Conservation (phyloP, 2,329 filamentous ascomycete genomes). For the Chaetomium olivaceum region DNA sequence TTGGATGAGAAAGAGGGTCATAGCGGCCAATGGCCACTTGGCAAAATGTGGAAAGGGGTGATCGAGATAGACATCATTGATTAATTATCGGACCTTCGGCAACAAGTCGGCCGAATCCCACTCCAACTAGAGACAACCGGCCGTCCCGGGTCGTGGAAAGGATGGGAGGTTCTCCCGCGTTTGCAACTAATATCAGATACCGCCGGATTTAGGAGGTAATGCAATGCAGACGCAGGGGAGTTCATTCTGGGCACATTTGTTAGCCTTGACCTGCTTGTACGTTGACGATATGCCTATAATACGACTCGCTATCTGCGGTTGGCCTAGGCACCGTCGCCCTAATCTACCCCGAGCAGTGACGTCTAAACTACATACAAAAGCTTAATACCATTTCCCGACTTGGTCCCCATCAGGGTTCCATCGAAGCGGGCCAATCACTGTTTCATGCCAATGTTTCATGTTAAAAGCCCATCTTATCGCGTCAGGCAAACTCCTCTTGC, state of each 20-base stretch:
- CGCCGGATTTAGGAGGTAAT: background rate
- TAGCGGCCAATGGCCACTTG: conserved; percentile 21
- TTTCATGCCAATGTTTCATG: background rate
- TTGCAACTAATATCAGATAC: background rate
- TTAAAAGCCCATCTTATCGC: background rate
- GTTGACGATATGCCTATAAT: background rate
- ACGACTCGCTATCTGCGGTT: background rate
- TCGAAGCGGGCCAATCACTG: background rate
- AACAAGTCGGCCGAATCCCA: background rate
- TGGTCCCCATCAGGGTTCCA: background rate
- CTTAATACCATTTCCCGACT: background rate
- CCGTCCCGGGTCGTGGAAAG: background rate
- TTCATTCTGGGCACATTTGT: background rate
- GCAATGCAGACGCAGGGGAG: background rate
- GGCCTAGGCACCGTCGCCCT: background rate
- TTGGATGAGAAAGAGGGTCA: background rate
- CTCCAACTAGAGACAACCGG: background rate
- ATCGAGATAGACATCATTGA: conserved; percentile 18
- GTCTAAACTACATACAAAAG: background rate
- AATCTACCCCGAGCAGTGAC: background rate
- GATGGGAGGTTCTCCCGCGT: background rate
- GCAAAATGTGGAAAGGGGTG: conserved; percentile 9
- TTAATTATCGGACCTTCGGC: conserved; percentile 24
- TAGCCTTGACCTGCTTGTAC: background rate
- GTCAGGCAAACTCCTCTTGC: background rate